Percentiles rank a stretch among this genome's conserved stretches.
Conservation (phyloP, 2,329 filamentous ascomycete species). For the Mycocentrospora acerina region DNA sequence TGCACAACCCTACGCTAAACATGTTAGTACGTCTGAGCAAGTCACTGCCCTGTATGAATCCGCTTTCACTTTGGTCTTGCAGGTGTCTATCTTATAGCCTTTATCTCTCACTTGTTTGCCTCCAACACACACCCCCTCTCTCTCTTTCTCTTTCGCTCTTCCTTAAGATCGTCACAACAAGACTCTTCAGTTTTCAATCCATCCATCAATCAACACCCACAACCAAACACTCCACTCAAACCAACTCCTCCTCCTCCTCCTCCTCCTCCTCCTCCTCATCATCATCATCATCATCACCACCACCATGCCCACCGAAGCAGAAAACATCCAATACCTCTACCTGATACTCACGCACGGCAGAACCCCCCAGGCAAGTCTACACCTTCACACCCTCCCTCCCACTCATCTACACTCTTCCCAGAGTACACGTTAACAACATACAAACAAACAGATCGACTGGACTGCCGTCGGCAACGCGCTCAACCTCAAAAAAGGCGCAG, state of each 20-base stretch:
- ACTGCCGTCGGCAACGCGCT: slow-evolving; percentile 24
- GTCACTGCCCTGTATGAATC: slow-evolving; percentile 6
- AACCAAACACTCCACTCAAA: not conserved
- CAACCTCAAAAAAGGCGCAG: slow-evolving; percentile 26
- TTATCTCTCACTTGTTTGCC: not conserved
- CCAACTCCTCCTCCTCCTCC: not conserved
- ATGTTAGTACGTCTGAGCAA: slow-evolving; percentile 8
- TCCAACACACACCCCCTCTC: not conserved
- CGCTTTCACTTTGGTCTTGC: slow-evolving; percentile 12
- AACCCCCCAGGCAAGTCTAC: slow-evolving; percentile 18
- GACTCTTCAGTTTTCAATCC: not conserved
- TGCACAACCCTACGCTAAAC: slow-evolving; percentile 1
- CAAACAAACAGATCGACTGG: slow-evolving; percentile 38
- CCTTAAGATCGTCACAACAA: not conserved
- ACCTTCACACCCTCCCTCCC: not conserved
- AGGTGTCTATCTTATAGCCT: slow-evolving; percentile 1
- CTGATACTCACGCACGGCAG: slow-evolving; percentile 29
- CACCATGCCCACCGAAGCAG: slow-evolving; percentile 31
- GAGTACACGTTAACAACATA: too few species aligned
- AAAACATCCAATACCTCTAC: slow-evolving; percentile 36
- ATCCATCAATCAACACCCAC: not conserved
- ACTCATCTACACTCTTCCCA: not conserved
- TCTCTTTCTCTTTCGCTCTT: not conserved
- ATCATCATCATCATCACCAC: not conserved
- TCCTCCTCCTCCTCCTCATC: slow-evolving; percentile 2